Evolutionary conservation across 768 basidiomycete species (phyloP).

Genomic region (Termitomyces heimii): DNA sequence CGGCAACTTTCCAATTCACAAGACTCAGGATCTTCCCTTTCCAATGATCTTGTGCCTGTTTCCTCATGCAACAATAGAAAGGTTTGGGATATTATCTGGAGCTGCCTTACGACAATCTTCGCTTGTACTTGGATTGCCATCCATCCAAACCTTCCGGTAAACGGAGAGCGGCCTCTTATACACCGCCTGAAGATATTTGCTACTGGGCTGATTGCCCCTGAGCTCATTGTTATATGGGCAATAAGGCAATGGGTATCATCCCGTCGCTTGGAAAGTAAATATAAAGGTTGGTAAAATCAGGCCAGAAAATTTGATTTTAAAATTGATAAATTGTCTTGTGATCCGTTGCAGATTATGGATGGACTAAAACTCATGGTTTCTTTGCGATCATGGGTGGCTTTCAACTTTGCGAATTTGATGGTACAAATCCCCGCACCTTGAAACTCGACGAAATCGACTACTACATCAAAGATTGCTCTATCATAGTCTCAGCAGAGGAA

Average conservation of each 20-base stretch:
- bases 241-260: slow-evolving; percentile 15
- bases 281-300: background rate
- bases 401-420: background rate
- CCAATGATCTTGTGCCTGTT: background rate
- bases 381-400: slow-evolving; percentile 25
- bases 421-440: too few species aligned
- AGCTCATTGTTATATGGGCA: slow-evolving; percentile 16
- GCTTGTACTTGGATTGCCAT: slow-evolving; percentile 19
- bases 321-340: too few species aligned
- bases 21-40: too few species aligned
- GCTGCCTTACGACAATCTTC: slow-evolving; percentile 19
- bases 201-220: slow-evolving; percentile 17
- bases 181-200: slow-evolving; percentile 9
- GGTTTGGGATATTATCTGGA: slow-evolving; percentile 12
- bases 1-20: too few species aligned
- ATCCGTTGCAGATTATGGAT: too few species aligned
- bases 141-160: slow-evolving; percentile 19
- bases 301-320: too few species aligned
- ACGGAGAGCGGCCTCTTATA: background rate
- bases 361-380: slow-evolving; percentile 20
- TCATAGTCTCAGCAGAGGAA: too few species aligned
- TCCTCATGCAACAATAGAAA: background rate
- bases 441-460: too few species aligned
- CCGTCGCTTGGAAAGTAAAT: slow-evolving; percentile 8
- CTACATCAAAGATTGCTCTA: too few species aligned